Percentiles rank a stretch among this genome's conserved stretches.
Conservation (phyloP, 495 filamentous ascomycete genomes). For the Sphaerosporella brunnea region DNA sequence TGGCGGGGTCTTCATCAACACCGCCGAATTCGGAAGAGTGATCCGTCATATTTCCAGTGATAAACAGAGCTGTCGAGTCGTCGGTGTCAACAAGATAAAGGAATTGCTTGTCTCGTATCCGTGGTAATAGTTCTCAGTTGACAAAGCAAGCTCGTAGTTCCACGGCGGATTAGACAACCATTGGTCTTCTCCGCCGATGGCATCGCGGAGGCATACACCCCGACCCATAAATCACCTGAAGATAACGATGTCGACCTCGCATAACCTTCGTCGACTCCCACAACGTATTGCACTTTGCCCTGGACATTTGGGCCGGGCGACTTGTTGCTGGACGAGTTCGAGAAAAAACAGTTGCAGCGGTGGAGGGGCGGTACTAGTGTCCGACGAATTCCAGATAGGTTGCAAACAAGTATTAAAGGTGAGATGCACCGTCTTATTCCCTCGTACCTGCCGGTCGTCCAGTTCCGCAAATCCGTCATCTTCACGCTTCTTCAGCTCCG, state of each 20-base stretch:
- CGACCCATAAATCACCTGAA: slow-evolving; percentile 50
- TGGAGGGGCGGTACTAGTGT: background rate
- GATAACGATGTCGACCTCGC: slow-evolving; percentile 37
- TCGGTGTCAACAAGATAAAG: slow-evolving; percentile 69
- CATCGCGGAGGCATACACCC: slow-evolving; percentile 48
- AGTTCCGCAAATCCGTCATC: too few relatives aligned
- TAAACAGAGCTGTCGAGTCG: slow-evolving; percentile 51
- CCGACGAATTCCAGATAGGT: slow-evolving; percentile 35
- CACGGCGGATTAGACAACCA: slow-evolving; percentile 34
- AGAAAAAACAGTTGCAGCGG: slow-evolving; percentile 67
- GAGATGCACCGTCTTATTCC: slow-evolving; percentile 44
- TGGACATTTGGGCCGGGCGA: slow-evolving; percentile 44
- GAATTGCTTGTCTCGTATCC: slow-evolving; percentile 35
- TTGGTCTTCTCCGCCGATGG: slow-evolving; percentile 29
- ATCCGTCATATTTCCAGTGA: slow-evolving; percentile 50
- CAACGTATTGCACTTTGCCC: slow-evolving; percentile 30
- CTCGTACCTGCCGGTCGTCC: slow-evolving; percentile 21
- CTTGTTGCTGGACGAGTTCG: slow-evolving; percentile 42
- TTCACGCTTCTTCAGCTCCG: slow-evolving; percentile 2
- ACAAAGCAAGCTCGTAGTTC: slow-evolving; percentile 66
- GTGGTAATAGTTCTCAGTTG: slow-evolving; percentile 57
- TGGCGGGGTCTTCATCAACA: slow-evolving; percentile 13
- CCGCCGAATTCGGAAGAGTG: slow-evolving; percentile 24
- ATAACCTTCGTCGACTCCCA: slow-evolving; percentile 42
- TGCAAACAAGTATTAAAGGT: slow-evolving; percentile 67